Percentiles rank a stretch among this genome's conserved stretches.
Conservation (phyloP, 768 basidiomycete genomes). For the Mycena pura region DNA sequence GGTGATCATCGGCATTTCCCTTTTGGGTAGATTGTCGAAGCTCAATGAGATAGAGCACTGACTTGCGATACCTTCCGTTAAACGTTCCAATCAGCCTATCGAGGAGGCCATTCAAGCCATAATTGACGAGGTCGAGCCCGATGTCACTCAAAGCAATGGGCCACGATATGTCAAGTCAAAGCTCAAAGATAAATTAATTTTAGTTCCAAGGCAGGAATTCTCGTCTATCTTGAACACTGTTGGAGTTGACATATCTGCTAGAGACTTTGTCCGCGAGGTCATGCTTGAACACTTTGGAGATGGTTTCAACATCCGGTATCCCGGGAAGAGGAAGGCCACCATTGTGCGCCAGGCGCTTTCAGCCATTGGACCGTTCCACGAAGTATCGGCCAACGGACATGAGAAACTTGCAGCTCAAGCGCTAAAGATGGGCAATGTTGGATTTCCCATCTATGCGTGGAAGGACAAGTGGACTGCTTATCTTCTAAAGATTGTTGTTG, state of each 20-base stretch:
- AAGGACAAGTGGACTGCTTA: conserved; percentile 36
- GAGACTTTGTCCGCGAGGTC: background rate
- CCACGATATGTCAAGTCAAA: conserved; percentile 17
- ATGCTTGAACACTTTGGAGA: conserved; percentile 11
- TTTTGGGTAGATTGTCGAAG: background rate
- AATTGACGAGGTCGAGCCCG: conserved; percentile 22
- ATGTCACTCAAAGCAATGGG: conserved; percentile 22
- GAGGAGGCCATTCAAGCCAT: background rate
- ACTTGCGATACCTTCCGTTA: background rate
- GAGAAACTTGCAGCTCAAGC: conserved; percentile 37
- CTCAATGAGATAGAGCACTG: background rate
- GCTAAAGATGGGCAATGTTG: conserved; percentile 37
- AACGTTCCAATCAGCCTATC: background rate
- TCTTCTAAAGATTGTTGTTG: conserved; percentile 10
- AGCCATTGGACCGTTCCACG: conserved; percentile 30
- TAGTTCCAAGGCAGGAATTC: background rate
- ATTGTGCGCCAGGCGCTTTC: background rate
- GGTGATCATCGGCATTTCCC: too few species aligned
- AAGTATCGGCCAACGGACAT: conserved; percentile 36
- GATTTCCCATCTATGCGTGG: conserved; percentile 20
- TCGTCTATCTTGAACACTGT: background rate
- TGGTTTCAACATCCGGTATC: conserved; percentile 18
- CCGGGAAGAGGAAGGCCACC: conserved; percentile 13
- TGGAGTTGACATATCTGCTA: background rate
- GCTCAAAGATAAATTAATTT: background rate